Evolutionary conservation across 108 stramenopile genomes (phyloP).

Genomic region (Cyclostephanos tholiformis): DNA sequence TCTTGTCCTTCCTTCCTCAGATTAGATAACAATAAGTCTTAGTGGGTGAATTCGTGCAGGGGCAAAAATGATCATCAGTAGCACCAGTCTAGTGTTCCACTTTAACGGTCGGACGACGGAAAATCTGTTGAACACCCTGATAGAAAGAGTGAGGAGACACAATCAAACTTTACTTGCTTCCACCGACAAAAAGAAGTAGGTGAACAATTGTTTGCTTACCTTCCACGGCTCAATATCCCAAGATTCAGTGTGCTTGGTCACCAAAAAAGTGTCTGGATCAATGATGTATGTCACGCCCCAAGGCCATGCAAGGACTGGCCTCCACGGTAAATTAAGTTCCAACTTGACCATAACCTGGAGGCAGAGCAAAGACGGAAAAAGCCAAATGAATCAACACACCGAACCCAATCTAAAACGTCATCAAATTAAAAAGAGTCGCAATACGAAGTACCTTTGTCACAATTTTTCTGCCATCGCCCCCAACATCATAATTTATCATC

Average conservation of each 20-base stretch:
- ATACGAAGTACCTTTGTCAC: conserved; percentile 34
- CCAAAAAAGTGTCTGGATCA: conserved; percentile 66
- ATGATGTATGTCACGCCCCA: conserved; percentile 83
- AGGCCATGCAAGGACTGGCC: conserved; percentile 89
- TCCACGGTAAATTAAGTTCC: conserved; percentile 89
- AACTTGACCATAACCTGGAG: conserved; percentile 83
- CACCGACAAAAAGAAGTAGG: background rate
- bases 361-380: background rate
- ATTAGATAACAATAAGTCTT: background rate
- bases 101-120: conserved; percentile 69
- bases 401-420: background rate
- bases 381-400: conserved; percentile 2
- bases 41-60: background rate
- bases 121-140: conserved; percentile 80
- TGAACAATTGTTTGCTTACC: conserved; percentile 23
- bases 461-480: conserved; percentile 34
- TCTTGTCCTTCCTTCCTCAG: background rate
- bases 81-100: background rate
- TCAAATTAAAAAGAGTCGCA: background rate
- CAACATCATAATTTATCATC: conserved; percentile 57
- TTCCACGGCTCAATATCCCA: conserved; percentile 86
- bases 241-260: conserved; percentile 73
- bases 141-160: background rate
- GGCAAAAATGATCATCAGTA: background rate
- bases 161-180: background rate